Conservation (phyloP, 139 green algal genomes). For the Closterium sp. region DNA sequence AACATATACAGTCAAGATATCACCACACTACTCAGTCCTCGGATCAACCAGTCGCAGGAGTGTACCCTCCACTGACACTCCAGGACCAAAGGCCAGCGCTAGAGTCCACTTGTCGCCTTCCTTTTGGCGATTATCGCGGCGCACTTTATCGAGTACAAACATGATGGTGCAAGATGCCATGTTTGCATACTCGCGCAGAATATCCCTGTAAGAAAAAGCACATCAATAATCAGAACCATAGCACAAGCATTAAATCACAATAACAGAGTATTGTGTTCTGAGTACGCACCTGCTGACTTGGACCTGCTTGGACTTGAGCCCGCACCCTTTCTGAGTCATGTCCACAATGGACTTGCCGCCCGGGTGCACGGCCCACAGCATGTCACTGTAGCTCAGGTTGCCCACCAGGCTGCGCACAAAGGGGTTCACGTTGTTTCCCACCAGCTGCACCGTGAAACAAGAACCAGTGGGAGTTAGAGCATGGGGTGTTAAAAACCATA, state of each 20-base stretch:
- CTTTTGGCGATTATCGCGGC: conserved; percentile 8
- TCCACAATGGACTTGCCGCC: conserved; percentile 38
- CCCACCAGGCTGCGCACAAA: conserved; percentile 30
- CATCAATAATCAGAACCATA: no score
- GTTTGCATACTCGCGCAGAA: conserved; percentile 10
- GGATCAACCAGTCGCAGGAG: conserved; percentile 11
- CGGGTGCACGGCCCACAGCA: conserved; percentile 40
- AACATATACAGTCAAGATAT: no score
- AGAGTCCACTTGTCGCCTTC: conserved; percentile 19
- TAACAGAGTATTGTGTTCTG: no score
- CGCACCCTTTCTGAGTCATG: conserved; percentile 23
- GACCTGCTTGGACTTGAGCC: conserved; percentile 19
- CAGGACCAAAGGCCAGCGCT: conserved; percentile 30
- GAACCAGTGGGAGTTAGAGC: no score
- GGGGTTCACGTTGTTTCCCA: conserved; percentile 9
- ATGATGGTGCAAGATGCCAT: conserved; percentile 29
- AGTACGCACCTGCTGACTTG: conserved; percentile 34
- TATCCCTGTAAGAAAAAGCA: conserved; percentile 13
- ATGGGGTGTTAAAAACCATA: no score
- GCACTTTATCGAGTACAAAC: conserved; percentile 42
- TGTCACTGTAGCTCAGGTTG: conserved; percentile 24
- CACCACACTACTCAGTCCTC: neutral
- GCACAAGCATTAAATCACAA: no score
- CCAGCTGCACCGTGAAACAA: no score
- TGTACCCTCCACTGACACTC: conserved; percentile 26